Percentiles rank a stretch among this genome's conserved stretches.
Conservation (phyloP, 129 eudicot species). For the Rutidosis leptorrhynchoides region DNA sequence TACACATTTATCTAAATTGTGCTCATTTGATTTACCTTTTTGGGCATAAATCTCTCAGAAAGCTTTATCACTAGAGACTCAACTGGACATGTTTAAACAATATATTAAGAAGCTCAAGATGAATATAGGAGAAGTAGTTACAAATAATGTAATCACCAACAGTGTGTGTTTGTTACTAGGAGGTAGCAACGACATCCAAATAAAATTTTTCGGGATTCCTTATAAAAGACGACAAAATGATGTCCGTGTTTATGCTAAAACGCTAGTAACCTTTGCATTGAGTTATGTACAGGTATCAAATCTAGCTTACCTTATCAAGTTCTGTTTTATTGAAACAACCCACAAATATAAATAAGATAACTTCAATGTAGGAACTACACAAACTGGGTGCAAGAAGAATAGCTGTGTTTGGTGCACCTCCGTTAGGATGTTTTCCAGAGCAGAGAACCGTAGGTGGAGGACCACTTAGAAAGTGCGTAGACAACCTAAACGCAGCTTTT, state of each 20-base stretch:
- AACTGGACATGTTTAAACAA: constrained; percentile 54
- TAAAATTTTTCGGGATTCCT: constrained; percentile 24
- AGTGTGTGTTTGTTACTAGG: constrained; percentile 45
- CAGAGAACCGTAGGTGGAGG: constrained; percentile 62
- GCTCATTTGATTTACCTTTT: neutral
- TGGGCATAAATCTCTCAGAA: constrained; percentile 29
- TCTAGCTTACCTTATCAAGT: neutral
- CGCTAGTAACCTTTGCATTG: constrained; percentile 36
- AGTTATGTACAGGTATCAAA: constrained; percentile 45
- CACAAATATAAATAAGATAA: neutral
- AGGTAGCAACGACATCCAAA: constrained; percentile 51
- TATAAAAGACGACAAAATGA: constrained; percentile 35
- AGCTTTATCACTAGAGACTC: constrained; percentile 37
- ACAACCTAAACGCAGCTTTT: constrained; percentile 38
- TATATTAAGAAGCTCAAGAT: constrained; percentile 48
- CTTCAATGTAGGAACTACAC: constrained; percentile 40
- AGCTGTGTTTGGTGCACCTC: constrained; percentile 51
- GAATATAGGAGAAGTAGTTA: constrained; percentile 46
- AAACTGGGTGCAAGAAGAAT: constrained; percentile 57
- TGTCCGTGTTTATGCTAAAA: constrained; percentile 41
- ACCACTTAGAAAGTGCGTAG: constrained; percentile 31
- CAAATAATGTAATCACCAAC: constrained; percentile 37
- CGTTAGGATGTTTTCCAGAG: constrained; percentile 62
- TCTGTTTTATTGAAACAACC: too few species aligned
- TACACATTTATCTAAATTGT: neutral